These are phyloP conservation scores for Harrya chromipes DNA, from an alignment of 768 basidiomycete species.

Conservation along the genomic window DNA sequence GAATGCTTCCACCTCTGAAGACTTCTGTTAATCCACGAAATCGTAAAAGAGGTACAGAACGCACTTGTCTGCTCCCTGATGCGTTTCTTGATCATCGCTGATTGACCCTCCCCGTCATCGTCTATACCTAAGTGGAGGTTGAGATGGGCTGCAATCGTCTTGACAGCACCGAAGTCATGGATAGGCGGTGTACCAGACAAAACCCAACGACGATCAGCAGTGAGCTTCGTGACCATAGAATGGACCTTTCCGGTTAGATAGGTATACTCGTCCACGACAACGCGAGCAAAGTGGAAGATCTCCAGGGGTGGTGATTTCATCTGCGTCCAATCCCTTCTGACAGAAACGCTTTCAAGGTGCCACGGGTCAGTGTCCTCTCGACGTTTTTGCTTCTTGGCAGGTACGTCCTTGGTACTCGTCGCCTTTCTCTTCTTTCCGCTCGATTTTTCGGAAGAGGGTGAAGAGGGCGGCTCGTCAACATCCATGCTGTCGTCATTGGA, in stretches of 20 bases:
- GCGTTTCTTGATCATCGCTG: constrained; percentile 74
- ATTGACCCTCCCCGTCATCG: constrained; percentile 80
- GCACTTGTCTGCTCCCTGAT: constrained; percentile 80
- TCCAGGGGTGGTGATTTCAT: constrained; percentile 85
- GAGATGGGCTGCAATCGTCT: constrained; percentile 87
- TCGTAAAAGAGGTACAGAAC: constrained; percentile 11
- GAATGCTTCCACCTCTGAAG: constrained; percentile 81
- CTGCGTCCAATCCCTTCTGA: constrained; percentile 69
- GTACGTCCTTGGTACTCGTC: constrained; percentile 29
- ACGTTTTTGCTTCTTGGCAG: constrained; percentile 58
- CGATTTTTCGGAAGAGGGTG: constrained; percentile 35
- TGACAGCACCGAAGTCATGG: constrained; percentile 84
- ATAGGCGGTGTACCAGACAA: constrained; percentile 96
- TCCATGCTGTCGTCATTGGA: constrained; percentile 53
- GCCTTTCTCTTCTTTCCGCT: constrained; percentile 46
- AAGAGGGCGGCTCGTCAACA: constrained; percentile 45
- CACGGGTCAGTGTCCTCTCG: constrained; percentile 69
- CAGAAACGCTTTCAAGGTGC: constrained; percentile 61
- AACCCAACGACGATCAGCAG: constrained; percentile 85
- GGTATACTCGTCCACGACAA: constrained; percentile 93
- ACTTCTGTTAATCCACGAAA: constrained; percentile 15
- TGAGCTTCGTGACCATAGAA: constrained; percentile 71
- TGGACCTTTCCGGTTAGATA: constrained; percentile 82
- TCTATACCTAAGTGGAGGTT: constrained; percentile 90
- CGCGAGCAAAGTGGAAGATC: constrained; percentile 88